Base-by-base conservation (phyloP, 495 filamentous ascomycete genomes). In the Astrothelium macrocarpum region DNA sequence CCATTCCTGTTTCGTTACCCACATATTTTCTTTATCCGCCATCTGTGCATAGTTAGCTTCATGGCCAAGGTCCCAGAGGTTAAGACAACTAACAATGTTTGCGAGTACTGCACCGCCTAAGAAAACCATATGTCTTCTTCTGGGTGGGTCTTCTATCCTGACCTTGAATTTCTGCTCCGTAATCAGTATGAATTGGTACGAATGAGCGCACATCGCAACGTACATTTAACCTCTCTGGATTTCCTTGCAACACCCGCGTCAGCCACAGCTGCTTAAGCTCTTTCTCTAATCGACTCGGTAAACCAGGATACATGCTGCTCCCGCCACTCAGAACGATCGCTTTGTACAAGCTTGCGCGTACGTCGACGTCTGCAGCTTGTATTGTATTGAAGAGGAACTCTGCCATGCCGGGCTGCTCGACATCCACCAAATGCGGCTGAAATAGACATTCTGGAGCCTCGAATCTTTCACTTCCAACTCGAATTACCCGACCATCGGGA, bases 371-470 rank as follows among this genome's bases (percentile, higher is more conserved):
- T 62, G 94, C 91, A 34, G 87, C 77, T 75, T 97, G 94, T 71
- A 99, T 97, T 32, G 91, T 97, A 79, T 99, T 96, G 85, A 97
- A 97, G 53, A 99, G 80, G 75, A 96, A 86, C 70, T 99, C 94
- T 63, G 90, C 91, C 63, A 99, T 95, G 65, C 94, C 94, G 14
- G 92, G 90, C 71, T 97, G 92, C 71, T 99, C 94, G 62, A 95
- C 93, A 72, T 99, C 94, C 28, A 99, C 93, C 46, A 99, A 79
- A 75, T 99, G 94, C 59, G 94, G 94, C 79, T 99, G 94, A 87
- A 99, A 99, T 56, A 99, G 81, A 75, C 95, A 97, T 74, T 99
- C 94, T 60, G 94, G 91, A 1, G 94, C 94, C 78, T 99, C 94
- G 76, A 99, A 99, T 23, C 94, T 86, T 75, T 99, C 94, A 70